These are phyloP conservation scores for Monilinia laxa DNA, from an alignment of 2,329 filamentous ascomycete species.

Conservation along the genomic window DNA sequence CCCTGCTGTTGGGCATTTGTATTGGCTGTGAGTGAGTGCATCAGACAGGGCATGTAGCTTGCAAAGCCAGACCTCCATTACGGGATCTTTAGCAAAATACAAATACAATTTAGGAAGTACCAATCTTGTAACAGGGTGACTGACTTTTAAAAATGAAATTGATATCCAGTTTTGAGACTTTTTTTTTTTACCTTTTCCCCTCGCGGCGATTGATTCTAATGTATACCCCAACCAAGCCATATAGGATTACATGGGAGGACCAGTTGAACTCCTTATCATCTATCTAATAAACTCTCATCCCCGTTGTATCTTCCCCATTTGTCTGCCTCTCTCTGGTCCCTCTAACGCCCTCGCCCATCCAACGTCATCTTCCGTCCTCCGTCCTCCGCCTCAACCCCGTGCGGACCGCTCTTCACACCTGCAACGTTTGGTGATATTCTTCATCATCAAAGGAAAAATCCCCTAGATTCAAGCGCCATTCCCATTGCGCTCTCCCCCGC, in stretches of 20 bases:
- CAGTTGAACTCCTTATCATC: slow-evolving; percentile 6
- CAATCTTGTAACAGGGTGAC: neutral
- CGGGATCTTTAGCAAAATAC: neutral
- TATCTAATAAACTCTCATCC: neutral
- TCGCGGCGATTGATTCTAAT: slow-evolving; percentile 8
- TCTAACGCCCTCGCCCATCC: too few relatives aligned
- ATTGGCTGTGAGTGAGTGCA: neutral
- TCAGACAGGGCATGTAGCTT: too few relatives aligned
- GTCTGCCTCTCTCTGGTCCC: neutral
- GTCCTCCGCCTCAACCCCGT: neutral
- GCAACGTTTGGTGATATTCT: neutral
- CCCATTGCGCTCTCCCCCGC: slow-evolving; percentile 25
- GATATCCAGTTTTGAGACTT: neutral
- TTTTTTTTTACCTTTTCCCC: neutral
- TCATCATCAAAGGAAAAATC: neutral
- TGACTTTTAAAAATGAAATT: too few relatives aligned
- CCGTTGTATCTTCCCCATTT: neutral
- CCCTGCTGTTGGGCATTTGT: neutral
- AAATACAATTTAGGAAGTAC: neutral
- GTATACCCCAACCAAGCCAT: neutral
- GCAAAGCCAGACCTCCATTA: too few relatives aligned
- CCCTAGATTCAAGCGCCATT: neutral
- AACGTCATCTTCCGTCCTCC: neutral
- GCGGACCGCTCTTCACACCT: neutral
- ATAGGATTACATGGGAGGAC: slow-evolving; percentile 8